These are phyloP conservation scores for Penicillium salamii DNA, from an alignment of 495 filamentous ascomycete genomes.

Conservation along the genomic window DNA sequence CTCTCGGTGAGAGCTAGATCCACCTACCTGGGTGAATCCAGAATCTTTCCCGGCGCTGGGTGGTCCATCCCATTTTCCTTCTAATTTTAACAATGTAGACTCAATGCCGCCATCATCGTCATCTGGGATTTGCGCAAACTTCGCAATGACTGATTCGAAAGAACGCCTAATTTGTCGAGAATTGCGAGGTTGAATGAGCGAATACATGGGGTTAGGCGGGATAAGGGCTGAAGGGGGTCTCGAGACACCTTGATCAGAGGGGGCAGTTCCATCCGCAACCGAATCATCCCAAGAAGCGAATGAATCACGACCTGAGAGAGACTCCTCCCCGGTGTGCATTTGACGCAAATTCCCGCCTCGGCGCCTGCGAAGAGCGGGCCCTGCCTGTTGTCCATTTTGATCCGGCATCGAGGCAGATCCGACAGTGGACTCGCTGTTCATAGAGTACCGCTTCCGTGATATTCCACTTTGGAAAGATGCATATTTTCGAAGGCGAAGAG, in stretches of 20 bases:
- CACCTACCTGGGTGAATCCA: neutral
- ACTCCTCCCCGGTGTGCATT: slow-evolving; percentile 68
- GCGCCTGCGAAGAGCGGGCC: slow-evolving; percentile 69
- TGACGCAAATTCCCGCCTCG: slow-evolving; percentile 88
- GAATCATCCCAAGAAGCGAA: slow-evolving; percentile 71
- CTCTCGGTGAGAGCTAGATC: neutral
- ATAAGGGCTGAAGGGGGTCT: slow-evolving; percentile 34
- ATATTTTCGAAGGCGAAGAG: slow-evolving; percentile 54
- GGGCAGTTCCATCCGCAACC: slow-evolving; percentile 35
- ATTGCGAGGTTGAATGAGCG: slow-evolving; percentile 70
- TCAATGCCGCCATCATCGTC: slow-evolving; percentile 93
- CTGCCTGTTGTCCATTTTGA: slow-evolving; percentile 33
- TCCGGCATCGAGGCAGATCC: slow-evolving; percentile 35
- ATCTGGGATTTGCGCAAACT: slow-evolving; percentile 86
- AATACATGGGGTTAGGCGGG: slow-evolving; percentile 47
- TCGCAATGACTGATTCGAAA: slow-evolving; percentile 85
- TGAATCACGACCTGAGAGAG: slow-evolving; percentile 62
- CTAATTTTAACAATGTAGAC: slow-evolving; percentile 85
- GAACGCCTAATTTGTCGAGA: slow-evolving; percentile 78
- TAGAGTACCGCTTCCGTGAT: slow-evolving; percentile 54
- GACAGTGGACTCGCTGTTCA: slow-evolving; percentile 57
- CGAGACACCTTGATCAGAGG: slow-evolving; percentile 22
- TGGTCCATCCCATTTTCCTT: slow-evolving; percentile 65
- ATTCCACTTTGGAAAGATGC: slow-evolving; percentile 74
- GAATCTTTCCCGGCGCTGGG: slow-evolving; percentile 2